Evolutionary conservation across 1,284 basidiomycete genomes (phyloP), one percentile per base, ranked within the genome.

Genomic region (Apiotrichum veenhuisii): DNA sequence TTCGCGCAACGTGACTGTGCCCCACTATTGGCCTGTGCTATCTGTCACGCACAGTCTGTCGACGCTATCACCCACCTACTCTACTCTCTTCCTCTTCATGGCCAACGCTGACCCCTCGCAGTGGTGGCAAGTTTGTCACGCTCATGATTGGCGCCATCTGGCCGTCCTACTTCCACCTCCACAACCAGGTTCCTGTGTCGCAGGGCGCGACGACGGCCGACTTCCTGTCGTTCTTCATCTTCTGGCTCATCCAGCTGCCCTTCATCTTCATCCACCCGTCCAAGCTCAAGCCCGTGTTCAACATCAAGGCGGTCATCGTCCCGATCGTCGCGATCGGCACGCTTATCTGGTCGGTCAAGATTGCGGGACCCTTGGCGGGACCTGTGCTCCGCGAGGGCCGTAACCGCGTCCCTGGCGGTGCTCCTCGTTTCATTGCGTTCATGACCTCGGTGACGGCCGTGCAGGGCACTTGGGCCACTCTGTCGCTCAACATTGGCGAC

Each of bases 91-190:
- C 20, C 22, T 22, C 18, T 5, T 20, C 47, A 49, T 17, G 22
- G 45, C 51, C 34, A 25, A 57, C 33, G 52, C 60, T 50, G 57
- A 53, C 41, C n/a, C n/a, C 43, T 11, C 5, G 3, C 47, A 49
- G 47, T 20, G 59, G 55, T 18, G 71, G 69, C 54, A 64, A 71
- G 55, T 73, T 64, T 53, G 63, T 62, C 50, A 62, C 66, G 12
- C 68, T 83, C 76, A 87, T 88, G 84, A 78, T 89, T 47, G 85
- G 86, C 69, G 85, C 87, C 2, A 87, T 89, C 44, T 89, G 87
- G 86, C 88, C 88, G 0, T 84, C 84, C 5, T 80, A 84, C 54
- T 82, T 81, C 1, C 80, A 74, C 36, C 72, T 89, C 17, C 83
- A 83, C 0, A 89, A 90, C 68, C 81, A 78, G 47, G 79, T 91